Evolutionary conservation across 768 basidiomycete genomes (phyloP).

Genomic region (Tulasnella sp.): DNA sequence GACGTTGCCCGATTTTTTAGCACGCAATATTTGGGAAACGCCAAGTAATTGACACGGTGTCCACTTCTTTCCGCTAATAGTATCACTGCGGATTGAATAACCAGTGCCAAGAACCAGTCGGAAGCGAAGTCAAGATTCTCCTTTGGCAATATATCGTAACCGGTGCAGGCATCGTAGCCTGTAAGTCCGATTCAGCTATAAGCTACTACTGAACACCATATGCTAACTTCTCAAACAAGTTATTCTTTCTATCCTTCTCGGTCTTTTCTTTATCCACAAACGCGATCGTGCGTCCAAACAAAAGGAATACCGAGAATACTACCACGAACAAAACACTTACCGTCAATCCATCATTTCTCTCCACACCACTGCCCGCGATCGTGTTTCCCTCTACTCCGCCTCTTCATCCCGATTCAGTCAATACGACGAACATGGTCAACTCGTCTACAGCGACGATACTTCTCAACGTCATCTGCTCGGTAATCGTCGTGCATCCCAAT

Average conservation of each 20-base stretch:
- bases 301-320: slow-evolving; percentile 13
- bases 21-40: not conserved
- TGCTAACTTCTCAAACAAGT: not conserved
- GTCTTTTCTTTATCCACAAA: slow-evolving; percentile 8
- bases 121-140: slow-evolving; percentile 8
- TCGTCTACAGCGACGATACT: slow-evolving; percentile 14
- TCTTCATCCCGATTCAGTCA: slow-evolving; percentile 9
- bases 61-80: not conserved
- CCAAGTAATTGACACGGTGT: not conserved
- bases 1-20: not conserved
- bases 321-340: slow-evolving; percentile 14
- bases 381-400: slow-evolving; percentile 2
- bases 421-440: slow-evolving; percentile 14
- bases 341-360: slow-evolving; percentile 13
- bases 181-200: not conserved
- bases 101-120: slow-evolving; percentile 4
- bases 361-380: slow-evolving; percentile 14
- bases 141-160: slow-evolving; percentile 12
- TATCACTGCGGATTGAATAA: slow-evolving; percentile 8
- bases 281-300: slow-evolving; percentile 5
- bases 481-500: not conserved
- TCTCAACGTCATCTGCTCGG: slow-evolving; percentile 8
- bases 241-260: slow-evolving; percentile 1
- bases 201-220: not conserved
- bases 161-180: slow-evolving; percentile 7